Conservation (phyloP, 257 asterid genomes). For the Nicotiana knightiana region DNA sequence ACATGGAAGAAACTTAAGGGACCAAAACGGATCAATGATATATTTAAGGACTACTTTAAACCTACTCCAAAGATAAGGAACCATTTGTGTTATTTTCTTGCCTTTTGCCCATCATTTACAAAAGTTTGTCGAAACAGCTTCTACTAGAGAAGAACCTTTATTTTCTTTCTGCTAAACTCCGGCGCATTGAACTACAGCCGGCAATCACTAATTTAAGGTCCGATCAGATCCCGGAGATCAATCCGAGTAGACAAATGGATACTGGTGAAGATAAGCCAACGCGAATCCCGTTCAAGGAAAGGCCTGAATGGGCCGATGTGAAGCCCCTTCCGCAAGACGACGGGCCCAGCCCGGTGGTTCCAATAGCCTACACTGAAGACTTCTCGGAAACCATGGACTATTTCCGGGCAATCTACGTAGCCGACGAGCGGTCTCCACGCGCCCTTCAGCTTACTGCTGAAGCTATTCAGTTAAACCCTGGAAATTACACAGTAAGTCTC, state of each 20-base stretch:
- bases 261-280: slow-evolving; percentile 3
- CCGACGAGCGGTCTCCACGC: slow-evolving; percentile 80
- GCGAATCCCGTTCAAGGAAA: slow-evolving; percentile 40
- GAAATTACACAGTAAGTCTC: slow-evolving; percentile 69
- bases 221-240: neutral
- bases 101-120: too few relatives aligned
- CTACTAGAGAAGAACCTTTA: too few relatives aligned
- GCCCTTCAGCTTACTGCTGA: slow-evolving; percentile 73
- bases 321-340: slow-evolving; percentile 80
- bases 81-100: too few relatives aligned
- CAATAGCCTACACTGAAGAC: slow-evolving; percentile 69
- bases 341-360: slow-evolving; percentile 86
- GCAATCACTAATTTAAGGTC: neutral
- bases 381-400: slow-evolving; percentile 83
- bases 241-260: slow-evolving; percentile 2
- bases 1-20: too few relatives aligned
- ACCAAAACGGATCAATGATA: too few relatives aligned
- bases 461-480: slow-evolving; percentile 67
- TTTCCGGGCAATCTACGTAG: slow-evolving; percentile 75
- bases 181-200: neutral
- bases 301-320: slow-evolving; percentile 84
- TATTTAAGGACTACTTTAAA: too few relatives aligned
- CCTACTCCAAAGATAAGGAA: too few relatives aligned
- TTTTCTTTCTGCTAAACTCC: neutral
- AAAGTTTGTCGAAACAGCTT: too few relatives aligned